A percentile compares a stretch with the other conserved stretches of the same genome.
Evolutionary conservation across 164 flowering plant species (phyloP).

Genomic region (Magnolia kwangsiensis): DNA sequence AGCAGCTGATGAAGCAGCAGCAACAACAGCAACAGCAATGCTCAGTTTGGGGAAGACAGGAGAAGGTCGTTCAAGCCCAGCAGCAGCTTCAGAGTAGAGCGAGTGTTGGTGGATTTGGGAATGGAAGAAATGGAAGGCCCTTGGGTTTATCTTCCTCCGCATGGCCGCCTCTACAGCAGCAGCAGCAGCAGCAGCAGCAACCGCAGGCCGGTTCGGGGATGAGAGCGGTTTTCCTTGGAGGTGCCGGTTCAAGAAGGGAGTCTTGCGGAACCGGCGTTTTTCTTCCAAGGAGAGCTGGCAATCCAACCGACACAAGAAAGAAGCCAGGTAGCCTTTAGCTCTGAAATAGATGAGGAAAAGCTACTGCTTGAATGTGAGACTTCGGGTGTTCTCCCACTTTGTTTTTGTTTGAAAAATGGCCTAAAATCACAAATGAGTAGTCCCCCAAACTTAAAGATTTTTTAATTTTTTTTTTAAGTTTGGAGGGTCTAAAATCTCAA

Average conservation of each 20-base stretch:
- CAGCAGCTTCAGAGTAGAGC: constrained; percentile 12
- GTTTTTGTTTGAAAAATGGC: too few species aligned
- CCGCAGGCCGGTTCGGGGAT: constrained; percentile 37
- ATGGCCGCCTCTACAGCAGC: constrained; percentile 58
- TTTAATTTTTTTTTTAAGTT: too few species aligned
- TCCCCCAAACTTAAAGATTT: too few species aligned
- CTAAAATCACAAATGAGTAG: too few species aligned
- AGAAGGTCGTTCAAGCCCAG: constrained; percentile 1
- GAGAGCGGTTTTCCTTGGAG: constrained; percentile 52
- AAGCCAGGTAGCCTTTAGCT: constrained; percentile 38
- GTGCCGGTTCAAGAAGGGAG: constrained; percentile 34
- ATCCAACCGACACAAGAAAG: constrained; percentile 35
- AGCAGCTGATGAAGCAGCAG: constrained; percentile 36
- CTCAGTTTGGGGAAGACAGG: constrained; percentile 26
- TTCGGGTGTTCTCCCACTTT: too few species aligned
- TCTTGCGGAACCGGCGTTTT: constrained; percentile 68
- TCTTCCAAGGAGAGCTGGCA: constrained; percentile 44
- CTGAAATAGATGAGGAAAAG: too few species aligned
- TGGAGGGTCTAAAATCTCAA: too few species aligned
- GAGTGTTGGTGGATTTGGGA: constrained; percentile 5
- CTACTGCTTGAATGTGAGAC: too few species aligned
- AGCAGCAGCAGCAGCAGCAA: constrained; percentile 19
- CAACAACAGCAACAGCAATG: constrained; percentile 8
- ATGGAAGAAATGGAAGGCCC: constrained; percentile 19
- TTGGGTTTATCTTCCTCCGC: constrained; percentile 45